A percentile compares a stretch with the other conserved stretches of the same genome.
Conservation (phyloP, 805 yeast genomes). For the Metschnikowia drakensbergensis region DNA sequence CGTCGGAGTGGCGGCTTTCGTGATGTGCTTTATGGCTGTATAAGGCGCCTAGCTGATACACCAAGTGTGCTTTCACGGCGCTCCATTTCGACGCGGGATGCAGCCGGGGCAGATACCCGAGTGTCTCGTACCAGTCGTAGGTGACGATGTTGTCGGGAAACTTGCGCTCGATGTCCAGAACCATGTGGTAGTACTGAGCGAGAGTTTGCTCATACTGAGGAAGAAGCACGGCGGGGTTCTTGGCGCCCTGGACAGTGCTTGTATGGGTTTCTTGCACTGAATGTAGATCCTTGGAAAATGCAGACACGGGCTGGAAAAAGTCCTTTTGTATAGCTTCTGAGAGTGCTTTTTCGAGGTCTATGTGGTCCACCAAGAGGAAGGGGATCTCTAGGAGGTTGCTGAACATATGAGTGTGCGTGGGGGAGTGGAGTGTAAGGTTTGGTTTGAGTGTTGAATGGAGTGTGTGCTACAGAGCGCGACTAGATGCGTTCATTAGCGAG, state of each 20-base stretch:
- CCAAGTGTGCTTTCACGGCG: conserved; percentile 54
- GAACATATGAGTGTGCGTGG: background rate
- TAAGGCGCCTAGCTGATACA: conserved; percentile 66
- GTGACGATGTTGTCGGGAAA: conserved; percentile 60
- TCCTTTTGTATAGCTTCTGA: conserved; percentile 46
- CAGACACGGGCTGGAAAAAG: conserved; percentile 36
- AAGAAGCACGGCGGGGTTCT: conserved; percentile 23
- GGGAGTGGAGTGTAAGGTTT: too few species aligned
- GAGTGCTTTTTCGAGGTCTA: conserved; percentile 22
- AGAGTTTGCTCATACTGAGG: conserved; percentile 25
- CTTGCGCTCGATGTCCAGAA: conserved; percentile 45
- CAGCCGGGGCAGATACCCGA: conserved; percentile 26
- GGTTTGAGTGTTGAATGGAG: too few species aligned
- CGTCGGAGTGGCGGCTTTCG: conserved; percentile 43
- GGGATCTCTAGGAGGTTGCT: conserved; percentile 10
- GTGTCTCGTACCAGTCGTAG: conserved; percentile 71
- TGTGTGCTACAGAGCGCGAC: too few species aligned
- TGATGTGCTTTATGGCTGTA: conserved; percentile 54
- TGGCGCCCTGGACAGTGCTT: conserved; percentile 28
- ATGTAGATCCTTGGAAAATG: conserved; percentile 35
- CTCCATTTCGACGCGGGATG: conserved; percentile 6
- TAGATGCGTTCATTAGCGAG: too few species aligned
- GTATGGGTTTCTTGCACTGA: conserved; percentile 44
- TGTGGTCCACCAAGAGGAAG: conserved; percentile 5
- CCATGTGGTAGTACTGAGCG: conserved; percentile 44